Base-by-base conservation (phyloP, 345 rosid genomes). In the Lepidium africanum region DNA sequence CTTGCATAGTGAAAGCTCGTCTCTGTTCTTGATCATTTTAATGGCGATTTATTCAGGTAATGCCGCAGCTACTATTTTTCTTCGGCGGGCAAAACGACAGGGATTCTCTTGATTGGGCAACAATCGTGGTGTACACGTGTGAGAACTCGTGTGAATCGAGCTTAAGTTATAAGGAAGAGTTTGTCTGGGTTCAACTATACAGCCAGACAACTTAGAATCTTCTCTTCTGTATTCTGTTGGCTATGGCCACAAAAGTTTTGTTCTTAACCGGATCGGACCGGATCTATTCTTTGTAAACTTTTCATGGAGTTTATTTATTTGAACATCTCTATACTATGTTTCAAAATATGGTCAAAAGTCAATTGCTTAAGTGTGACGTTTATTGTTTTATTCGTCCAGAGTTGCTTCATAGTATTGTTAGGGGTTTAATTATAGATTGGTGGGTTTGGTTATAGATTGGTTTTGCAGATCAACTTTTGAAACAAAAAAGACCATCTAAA, bases 31-130 rank as follows among this genome's bases (percentile, higher is more conserved):
- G 70, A 73, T 40, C 40, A 10, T 57, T 65, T 40, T 1, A 21
- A 39, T 49, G 71, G 71, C 33, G 53, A 14, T 7, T 48, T 9
- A 8, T 7, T 48, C 85, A 88, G 98, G 84, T 88, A 30, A 70
- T 93, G 79, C 92, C 97, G 38, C 96, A 88, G 79, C 76, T 88
- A 63, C 96, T 93, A 47, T 93, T 76, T 63, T 87, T 75, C 78
- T 87, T 90, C 19, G 82, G 86, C 2, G 88, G 78, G 27, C 79
- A 81, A 77, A 86, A 84, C 40, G 96, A 87, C 0, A 79, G 47
- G 14, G 86, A 88, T 7, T 93, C 97, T 19, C 96, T 90, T 4
- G 98, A 93, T 51, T 93, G 97, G 97, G 85, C 91, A 13, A 85
- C 91, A n/a, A 82, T 88, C 4, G 87, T 60, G 4, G 77, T 88